phyloP scores from a whole-genome alignment of 495 filamentous ascomycete species.

The Massariosphaeria phaeospora region DNA sequence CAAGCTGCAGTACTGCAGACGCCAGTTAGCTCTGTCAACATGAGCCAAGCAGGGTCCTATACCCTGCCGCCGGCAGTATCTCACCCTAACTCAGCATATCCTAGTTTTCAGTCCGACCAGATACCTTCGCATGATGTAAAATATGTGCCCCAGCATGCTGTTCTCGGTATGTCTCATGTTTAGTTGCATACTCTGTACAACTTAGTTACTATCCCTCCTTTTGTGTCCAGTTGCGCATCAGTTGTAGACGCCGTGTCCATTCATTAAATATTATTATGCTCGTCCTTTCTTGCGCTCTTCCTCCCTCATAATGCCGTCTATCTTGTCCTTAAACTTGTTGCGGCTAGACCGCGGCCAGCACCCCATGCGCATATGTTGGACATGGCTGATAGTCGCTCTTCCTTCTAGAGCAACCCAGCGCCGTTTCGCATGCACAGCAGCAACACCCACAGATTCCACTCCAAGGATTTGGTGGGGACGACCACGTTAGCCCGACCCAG shows the following conservation, averaged over 20 bases:
- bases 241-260: constrained; percentile 24
- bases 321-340: neutral
- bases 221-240: constrained; percentile 28
- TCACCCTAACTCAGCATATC: constrained; percentile 1
- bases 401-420: constrained; percentile 26
- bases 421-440: constrained; percentile 7
- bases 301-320: constrained; percentile 5
- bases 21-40: constrained; percentile 1
- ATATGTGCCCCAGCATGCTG: constrained; percentile 32
- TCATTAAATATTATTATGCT: constrained; percentile 5
- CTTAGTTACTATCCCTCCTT: constrained; percentile 15
- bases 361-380: too few relatives aligned
- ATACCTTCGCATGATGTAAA: constrained; percentile 34
- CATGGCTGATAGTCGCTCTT: constrained; percentile 24
- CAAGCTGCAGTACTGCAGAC: constrained; percentile 7
- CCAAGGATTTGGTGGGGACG: constrained; percentile 21
- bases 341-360: too few relatives aligned
- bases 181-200: constrained; percentile 13
- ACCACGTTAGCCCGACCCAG: constrained; percentile 36
- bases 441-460: constrained; percentile 8
- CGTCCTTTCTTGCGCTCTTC: neutral
- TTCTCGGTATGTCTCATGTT: constrained; percentile 34
- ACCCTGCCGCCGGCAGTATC: neutral
- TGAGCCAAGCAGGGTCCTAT: constrained; percentile 16
- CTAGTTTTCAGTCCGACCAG: constrained; percentile 21